Percentiles rank a stretch among this genome's conserved stretches.
phyloP scores from a whole-genome alignment of 805 yeast species.

The Candida alai region DNA sequence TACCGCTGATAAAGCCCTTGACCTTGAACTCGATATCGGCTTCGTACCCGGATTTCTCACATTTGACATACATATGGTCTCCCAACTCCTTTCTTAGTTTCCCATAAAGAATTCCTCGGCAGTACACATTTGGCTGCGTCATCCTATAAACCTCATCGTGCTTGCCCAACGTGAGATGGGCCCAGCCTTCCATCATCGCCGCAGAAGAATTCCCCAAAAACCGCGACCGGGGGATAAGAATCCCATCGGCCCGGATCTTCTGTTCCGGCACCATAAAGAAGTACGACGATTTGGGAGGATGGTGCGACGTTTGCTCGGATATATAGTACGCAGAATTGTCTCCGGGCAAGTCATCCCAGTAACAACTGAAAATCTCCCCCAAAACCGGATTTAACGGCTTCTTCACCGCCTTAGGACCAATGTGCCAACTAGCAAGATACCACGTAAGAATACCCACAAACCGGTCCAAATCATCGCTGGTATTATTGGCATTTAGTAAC shows the following conservation, averaged over 20 bases:
- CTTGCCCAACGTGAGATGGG: constrained; percentile 65
- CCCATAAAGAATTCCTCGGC: constrained; percentile 90
- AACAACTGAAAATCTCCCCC: constrained; percentile 87
- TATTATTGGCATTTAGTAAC: constrained; percentile 61
- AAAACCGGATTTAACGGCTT: constrained; percentile 94
- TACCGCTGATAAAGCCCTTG: constrained; percentile 90
- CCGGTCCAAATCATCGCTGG: constrained; percentile 58
- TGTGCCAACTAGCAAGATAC: constrained; percentile 97
- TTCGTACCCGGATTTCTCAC: constrained; percentile 52
- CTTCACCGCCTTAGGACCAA: constrained; percentile 97
- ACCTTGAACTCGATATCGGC: constrained; percentile 92
- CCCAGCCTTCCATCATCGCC: constrained; percentile 92
- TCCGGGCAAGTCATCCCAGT: constrained; percentile 81
- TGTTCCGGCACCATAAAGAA: constrained; percentile 82
- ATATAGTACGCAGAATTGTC: constrained; percentile 72
- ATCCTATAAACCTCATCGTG: constrained; percentile 70
- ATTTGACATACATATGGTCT: constrained; percentile 78
- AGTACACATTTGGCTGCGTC: constrained; percentile 95
- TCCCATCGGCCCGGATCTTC: constrained; percentile 83
- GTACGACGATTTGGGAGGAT: constrained; percentile 96
- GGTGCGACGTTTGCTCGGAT: constrained; percentile 95
- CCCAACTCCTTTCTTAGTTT: constrained; percentile 87
- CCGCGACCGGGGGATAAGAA: constrained; percentile 78
- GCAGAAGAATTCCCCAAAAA: constrained; percentile 96
- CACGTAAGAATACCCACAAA: constrained; percentile 75